phyloP scores from a whole-genome alignment of 371 early-diverging fungal species.

The Apophysomyces variabilis region DNA sequence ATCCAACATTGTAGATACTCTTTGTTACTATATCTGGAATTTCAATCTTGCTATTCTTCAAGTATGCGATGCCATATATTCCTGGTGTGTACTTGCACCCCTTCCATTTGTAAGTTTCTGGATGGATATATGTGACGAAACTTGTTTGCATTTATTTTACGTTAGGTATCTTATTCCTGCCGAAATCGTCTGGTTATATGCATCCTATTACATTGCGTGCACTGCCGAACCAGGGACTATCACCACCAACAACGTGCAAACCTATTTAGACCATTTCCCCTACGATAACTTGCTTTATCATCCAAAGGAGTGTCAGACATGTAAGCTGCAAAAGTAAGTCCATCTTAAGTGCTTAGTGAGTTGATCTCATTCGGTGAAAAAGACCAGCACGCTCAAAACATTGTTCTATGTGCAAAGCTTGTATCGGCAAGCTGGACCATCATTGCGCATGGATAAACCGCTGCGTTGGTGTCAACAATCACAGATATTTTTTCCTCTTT shows the following conservation, averaged over 20 bases:
- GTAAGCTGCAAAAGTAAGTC: constrained; percentile 65
- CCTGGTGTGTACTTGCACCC: constrained; percentile 42
- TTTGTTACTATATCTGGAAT: constrained; percentile 35
- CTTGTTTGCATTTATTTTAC: not conserved
- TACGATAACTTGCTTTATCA: constrained; percentile 70
- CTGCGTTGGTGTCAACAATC: constrained; percentile 77
- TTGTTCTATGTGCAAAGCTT: constrained; percentile 74
- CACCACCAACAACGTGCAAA: constrained; percentile 55
- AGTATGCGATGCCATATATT: constrained; percentile 41
- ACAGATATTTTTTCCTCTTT: constrained; percentile 73
- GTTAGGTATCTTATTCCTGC: constrained; percentile 51
- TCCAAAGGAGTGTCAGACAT: constrained; percentile 69
- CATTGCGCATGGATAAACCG: constrained; percentile 83
- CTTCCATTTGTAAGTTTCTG: constrained; percentile 38
- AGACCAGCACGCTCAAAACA: constrained; percentile 81
- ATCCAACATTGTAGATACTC: constrained; percentile 29
- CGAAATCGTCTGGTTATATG: constrained; percentile 63
- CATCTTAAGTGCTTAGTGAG: not conserved
- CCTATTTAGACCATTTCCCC: constrained; percentile 55
- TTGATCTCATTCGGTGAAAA: not conserved
- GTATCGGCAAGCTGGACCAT: constrained; percentile 73
- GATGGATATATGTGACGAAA: not conserved
- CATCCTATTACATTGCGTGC: constrained; percentile 60
- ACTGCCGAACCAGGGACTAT: constrained; percentile 70
- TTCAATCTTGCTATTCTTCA: constrained; percentile 35